These are phyloP conservation scores for Phaeotremella skinneri DNA, from an alignment of 768 basidiomycete genomes.

Conservation along the genomic window DNA sequence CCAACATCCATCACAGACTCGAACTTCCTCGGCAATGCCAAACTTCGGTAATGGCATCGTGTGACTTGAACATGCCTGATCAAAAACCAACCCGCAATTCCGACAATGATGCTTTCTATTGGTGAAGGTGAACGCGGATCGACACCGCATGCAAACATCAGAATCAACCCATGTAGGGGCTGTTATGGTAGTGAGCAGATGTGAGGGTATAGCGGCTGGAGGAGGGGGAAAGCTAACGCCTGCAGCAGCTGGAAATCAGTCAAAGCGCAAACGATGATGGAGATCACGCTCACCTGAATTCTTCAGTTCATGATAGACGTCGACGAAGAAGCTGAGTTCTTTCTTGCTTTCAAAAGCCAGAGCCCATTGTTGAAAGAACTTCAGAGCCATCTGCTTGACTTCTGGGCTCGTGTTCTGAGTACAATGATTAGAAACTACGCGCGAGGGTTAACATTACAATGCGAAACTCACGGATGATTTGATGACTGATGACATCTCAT, in stretches of 20 bases:
- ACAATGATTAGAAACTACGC: not conserved
- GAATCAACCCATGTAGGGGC: slow-evolving; percentile 97
- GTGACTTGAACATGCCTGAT: slow-evolving; percentile 87
- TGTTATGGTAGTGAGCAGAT: slow-evolving; percentile 45
- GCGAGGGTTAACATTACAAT: not conserved
- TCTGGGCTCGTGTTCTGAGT: slow-evolving; percentile 65
- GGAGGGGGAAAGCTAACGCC: slow-evolving; percentile 46
- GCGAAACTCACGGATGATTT: slow-evolving; percentile 60
- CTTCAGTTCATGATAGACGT: slow-evolving; percentile 74
- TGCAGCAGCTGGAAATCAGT: not conserved
- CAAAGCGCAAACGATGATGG: not conserved
- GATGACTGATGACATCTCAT: slow-evolving; percentile 84
- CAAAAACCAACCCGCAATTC: slow-evolving; percentile 95
- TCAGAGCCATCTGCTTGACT: slow-evolving; percentile 74
- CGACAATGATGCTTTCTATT: slow-evolving; percentile 98
- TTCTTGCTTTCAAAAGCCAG: slow-evolving; percentile 80
- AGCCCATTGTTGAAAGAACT: slow-evolving; percentile 90
- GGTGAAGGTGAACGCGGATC: slow-evolving; percentile 85
- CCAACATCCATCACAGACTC: slow-evolving; percentile 89
- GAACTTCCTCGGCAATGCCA: slow-evolving; percentile 85
- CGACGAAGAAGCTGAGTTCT: slow-evolving; percentile 67
- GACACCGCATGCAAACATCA: slow-evolving; percentile 87
- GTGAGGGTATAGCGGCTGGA: slow-evolving; percentile 31
- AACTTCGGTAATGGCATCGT: slow-evolving; percentile 82
- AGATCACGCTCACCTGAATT: slow-evolving; percentile 63